phyloP scores from a whole-genome alignment of 208 protist genomes.

The Trichomonas vaginalis region DNA sequence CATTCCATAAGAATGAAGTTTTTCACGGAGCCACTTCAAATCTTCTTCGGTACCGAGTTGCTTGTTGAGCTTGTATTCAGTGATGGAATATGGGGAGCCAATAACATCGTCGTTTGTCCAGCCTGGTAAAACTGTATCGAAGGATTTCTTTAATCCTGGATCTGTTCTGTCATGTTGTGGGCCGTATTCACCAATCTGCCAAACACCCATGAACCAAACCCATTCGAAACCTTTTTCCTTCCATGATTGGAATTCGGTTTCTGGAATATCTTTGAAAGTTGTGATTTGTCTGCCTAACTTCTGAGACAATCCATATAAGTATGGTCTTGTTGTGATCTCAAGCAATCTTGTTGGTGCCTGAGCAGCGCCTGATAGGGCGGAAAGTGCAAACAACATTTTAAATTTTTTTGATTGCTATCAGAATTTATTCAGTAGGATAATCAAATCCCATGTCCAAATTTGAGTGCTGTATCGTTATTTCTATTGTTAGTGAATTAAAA shows the following conservation, averaged over 20 bases:
- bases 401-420: not conserved
- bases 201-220: slow-evolving; percentile 22
- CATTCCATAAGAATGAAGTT: slow-evolving; percentile 15
- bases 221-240: not conserved
- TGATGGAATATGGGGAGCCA: slow-evolving; percentile 25
- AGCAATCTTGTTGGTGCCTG: not conserved
- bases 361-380: not conserved
- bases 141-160: not conserved
- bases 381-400: not conserved
- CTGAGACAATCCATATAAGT: not conserved
- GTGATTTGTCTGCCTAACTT: not conserved
- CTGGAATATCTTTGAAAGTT: slow-evolving; percentile 17
- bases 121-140: slow-evolving; percentile 20
- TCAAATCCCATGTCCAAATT: too few species aligned
- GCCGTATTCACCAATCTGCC: not conserved
- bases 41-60: slow-evolving; percentile 20
- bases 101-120: slow-evolving; percentile 26
- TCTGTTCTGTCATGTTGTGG: slow-evolving; percentile 2
- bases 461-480: too few species aligned
- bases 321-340: slow-evolving; percentile 19
- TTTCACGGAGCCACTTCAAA: not conserved
- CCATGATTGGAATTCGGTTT: slow-evolving; percentile 18
- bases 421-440: too few species aligned
- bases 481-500: too few species aligned
- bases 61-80: not conserved